A percentile compares a stretch with the other conserved stretches of the same genome.
Conservation (phyloP, 1,284 basidiomycete genomes). For the Tilletia walkeri region DNA sequence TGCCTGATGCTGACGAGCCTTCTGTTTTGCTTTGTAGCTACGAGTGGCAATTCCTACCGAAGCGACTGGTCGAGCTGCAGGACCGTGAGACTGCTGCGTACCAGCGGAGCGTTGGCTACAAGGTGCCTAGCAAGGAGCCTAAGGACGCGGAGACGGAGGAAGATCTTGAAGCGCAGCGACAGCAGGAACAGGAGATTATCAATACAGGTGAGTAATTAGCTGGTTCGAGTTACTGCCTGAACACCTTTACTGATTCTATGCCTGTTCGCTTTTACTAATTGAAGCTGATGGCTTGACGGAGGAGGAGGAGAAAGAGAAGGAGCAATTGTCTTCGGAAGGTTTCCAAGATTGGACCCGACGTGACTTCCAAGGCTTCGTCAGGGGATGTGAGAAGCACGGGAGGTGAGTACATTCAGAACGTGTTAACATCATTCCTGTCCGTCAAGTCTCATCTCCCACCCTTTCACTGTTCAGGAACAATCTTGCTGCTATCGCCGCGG, state of each 20-base stretch:
- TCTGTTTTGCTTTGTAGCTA: slow-evolving; percentile 62
- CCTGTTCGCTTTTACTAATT: neutral
- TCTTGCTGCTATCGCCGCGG: slow-evolving; percentile 73
- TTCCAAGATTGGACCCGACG: slow-evolving; percentile 65
- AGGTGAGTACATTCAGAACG: slow-evolving; percentile 57
- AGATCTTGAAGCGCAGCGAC: slow-evolving; percentile 59
- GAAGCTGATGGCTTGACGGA: slow-evolving; percentile 61
- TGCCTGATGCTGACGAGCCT: neutral
- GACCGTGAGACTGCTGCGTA: slow-evolving; percentile 67
- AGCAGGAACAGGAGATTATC: slow-evolving; percentile 73
- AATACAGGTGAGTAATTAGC: slow-evolving; percentile 59
- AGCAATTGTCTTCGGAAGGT: slow-evolving; percentile 41
- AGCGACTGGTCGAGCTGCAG: slow-evolving; percentile 76
- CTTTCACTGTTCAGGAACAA: slow-evolving; percentile 58
- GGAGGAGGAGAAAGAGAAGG: slow-evolving; percentile 74
- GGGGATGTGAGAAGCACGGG: slow-evolving; percentile 80
- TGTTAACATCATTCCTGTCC: neutral
- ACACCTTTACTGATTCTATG: neutral
- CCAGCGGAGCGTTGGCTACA: slow-evolving; percentile 70
- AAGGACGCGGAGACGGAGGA: slow-evolving; percentile 57
- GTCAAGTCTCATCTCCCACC: no score
- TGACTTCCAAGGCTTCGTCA: slow-evolving; percentile 89
- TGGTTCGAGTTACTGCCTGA: no score
- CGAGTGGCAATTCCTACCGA: slow-evolving; percentile 97
- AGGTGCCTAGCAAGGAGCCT: slow-evolving; percentile 70